Percentiles rank a stretch among this genome's conserved stretches.
Evolutionary conservation across 2,329 filamentous ascomycete genomes (phyloP).

Genomic region (Arthrobotrys sphaeroides): DNA sequence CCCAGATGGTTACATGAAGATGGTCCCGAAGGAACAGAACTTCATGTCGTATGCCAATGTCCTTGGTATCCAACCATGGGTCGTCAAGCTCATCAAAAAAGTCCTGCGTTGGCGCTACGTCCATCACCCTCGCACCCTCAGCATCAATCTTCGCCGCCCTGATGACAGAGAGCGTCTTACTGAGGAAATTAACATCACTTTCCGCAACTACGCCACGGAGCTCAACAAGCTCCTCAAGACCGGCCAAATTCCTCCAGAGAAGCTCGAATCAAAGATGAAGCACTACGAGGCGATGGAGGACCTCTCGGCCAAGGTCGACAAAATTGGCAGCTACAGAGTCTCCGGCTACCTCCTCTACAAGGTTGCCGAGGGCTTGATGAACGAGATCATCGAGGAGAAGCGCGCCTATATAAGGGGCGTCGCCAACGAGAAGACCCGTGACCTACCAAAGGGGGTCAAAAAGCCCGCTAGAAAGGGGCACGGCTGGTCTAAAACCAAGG

Average conservation of each 20-base stretch:
- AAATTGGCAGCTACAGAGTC: constrained; percentile 6
- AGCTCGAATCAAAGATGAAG: not conserved
- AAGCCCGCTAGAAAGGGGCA: no score
- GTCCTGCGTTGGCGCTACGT: constrained; percentile 11
- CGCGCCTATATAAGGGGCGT: not conserved
- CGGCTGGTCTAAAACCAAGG: no score
- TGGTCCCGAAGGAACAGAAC: not conserved
- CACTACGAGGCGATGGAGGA: constrained; percentile 19
- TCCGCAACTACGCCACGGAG: constrained; percentile 16
- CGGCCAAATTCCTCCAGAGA: not conserved
- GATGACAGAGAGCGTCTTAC: constrained; percentile 1
- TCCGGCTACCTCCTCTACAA: constrained; percentile 47
- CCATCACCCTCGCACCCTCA: not conserved
- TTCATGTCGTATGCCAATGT: constrained; percentile 5
- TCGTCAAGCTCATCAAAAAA: not conserved
- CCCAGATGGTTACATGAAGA: constrained; percentile 16
- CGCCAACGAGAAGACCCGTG: no score
- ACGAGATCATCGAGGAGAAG: constrained; percentile 20
- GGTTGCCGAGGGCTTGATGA: constrained; percentile 20
- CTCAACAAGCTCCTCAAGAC: not conserved
- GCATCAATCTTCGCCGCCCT: constrained; percentile 2
- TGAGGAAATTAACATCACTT: constrained; percentile 37
- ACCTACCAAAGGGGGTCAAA: no score
- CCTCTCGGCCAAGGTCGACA: constrained; percentile 31
- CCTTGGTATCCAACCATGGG: constrained; percentile 31